A percentile compares a stretch with the other conserved stretches of the same genome.
These are phyloP conservation scores for Scalesia atractyloides DNA, from an alignment of 129 eudicot genomes.

Conservation along the genomic window DNA sequence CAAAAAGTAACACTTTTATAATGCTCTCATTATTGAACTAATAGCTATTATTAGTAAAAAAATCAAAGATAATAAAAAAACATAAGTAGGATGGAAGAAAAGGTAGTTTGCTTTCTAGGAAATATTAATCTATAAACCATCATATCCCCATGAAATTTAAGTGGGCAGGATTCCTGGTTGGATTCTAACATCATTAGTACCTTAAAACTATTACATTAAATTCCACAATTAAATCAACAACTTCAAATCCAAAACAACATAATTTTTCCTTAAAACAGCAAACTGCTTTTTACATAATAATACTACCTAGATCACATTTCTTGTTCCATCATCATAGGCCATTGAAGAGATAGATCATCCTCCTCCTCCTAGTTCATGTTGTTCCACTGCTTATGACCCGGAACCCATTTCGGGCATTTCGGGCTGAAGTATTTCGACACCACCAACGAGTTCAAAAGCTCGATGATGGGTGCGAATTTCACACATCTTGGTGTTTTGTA, in stretches of 20 bases:
- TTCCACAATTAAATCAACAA: conserved; percentile 18
- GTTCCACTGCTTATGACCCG: conserved; percentile 72
- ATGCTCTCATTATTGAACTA: neutral
- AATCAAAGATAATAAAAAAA: neutral
- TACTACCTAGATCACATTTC: conserved; percentile 28
- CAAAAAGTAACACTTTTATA: conserved; percentile 28
- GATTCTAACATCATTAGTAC: conserved; percentile 45
- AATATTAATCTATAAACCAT: conserved; percentile 26
- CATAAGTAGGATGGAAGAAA: conserved; percentile 38
- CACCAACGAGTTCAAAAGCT: conserved; percentile 65
- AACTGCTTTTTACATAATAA: conserved; percentile 48
- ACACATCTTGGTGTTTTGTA: conserved; percentile 89
- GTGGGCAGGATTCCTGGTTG: conserved; percentile 67
- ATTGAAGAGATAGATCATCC: neutral
- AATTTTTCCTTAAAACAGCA: conserved; percentile 39
- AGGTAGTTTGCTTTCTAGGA: conserved; percentile 43
- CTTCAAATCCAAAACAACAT: conserved; percentile 10
- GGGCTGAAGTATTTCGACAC: conserved; percentile 75
- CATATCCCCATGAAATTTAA: conserved; percentile 48
- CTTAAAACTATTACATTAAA: conserved; percentile 28
- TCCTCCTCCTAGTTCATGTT: conserved; percentile 23
- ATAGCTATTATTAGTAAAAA: conserved; percentile 17
- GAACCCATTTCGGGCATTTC: conserved; percentile 76
- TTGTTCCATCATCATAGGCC: neutral
- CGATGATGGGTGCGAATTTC: conserved; percentile 67